phyloP scores from a whole-genome alignment of 2,329 filamentous ascomycete genomes.

The Monosporascus sp. region DNA sequence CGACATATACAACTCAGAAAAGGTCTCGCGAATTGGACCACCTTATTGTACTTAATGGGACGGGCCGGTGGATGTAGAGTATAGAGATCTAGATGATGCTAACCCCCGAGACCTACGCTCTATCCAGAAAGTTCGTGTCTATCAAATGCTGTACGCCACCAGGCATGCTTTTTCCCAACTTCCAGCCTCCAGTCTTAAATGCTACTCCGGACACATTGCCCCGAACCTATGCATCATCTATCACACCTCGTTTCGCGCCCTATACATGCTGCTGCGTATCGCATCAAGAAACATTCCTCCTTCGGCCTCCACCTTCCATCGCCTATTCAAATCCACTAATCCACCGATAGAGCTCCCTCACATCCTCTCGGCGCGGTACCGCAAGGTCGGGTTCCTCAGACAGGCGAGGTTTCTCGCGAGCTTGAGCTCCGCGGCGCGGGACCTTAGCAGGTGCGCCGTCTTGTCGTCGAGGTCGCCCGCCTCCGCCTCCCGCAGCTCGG shows the following conservation, averaged over 20 bases:
- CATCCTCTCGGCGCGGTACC: constrained; percentile 55
- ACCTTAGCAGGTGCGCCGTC: constrained; percentile 62
- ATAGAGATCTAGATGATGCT: no score
- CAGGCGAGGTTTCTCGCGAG: constrained; percentile 70
- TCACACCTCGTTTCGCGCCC: no score
- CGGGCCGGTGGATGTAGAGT: no score
- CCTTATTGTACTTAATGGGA: no score
- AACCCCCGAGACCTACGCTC: no score
- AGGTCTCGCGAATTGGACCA: no score
- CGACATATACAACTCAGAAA: no score
- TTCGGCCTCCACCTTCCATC: not conserved
- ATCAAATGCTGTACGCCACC: not conserved
- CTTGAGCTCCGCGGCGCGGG: constrained; percentile 83
- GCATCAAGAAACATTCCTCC: not conserved
- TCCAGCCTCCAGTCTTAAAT: not conserved
- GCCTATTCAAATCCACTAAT: not conserved
- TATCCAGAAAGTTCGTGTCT: no score
- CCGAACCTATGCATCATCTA: no score
- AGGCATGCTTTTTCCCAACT: not conserved
- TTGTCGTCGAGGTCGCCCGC: constrained; percentile 44
- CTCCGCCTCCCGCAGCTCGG: constrained; percentile 39
- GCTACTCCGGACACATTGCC: no score
- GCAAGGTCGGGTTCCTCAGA: constrained; percentile 59
- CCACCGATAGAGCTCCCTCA: constrained; percentile 16
- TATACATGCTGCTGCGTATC: no score